Percentiles rank a stretch among this genome's conserved stretches.
These are phyloP conservation scores for Phyllosticta citrichinensis DNA, from an alignment of 2,329 filamentous ascomycete species.

Conservation along the genomic window DNA sequence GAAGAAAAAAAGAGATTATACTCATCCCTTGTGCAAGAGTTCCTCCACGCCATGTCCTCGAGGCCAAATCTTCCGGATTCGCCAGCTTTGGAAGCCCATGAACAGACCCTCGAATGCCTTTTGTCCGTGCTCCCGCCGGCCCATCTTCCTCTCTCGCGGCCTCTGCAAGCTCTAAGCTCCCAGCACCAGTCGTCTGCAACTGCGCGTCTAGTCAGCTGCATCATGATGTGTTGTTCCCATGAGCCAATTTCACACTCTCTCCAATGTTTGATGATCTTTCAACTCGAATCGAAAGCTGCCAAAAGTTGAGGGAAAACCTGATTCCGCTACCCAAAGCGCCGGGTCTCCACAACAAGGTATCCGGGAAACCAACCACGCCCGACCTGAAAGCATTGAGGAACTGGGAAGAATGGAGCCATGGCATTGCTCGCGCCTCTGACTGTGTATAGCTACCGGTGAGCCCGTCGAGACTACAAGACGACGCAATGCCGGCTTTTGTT, in stretches of 20 bases:
- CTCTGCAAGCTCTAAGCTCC: slow-evolving; percentile 3
- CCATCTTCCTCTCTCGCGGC: neutral
- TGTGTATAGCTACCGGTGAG: neutral
- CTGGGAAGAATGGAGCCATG: slow-evolving; percentile 8
- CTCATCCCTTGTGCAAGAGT: slow-evolving; percentile 1
- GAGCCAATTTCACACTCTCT: slow-evolving; percentile 8
- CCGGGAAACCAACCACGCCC: slow-evolving; percentile 25
- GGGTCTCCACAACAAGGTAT: slow-evolving; percentile 27
- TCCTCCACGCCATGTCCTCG: neutral
- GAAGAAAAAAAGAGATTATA: slow-evolving; percentile 3
- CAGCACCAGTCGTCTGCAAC: slow-evolving; percentile 4
- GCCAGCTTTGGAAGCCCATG: neutral
- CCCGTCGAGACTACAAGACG: slow-evolving; percentile 22
- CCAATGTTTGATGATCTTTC: slow-evolving; percentile 10
- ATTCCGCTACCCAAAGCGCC: slow-evolving; percentile 31
- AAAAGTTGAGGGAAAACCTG: slow-evolving; percentile 7
- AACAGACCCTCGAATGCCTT: neutral
- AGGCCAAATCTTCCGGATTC: neutral
- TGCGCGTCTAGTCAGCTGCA: slow-evolving; percentile 9
- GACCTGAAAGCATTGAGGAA: slow-evolving; percentile 20
- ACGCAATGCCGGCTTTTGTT: slow-evolving; percentile 27
- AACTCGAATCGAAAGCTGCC: slow-evolving; percentile 11
- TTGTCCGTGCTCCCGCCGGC: neutral
- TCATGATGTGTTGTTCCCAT: slow-evolving; percentile 7
- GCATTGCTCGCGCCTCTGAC: slow-evolving; percentile 1